These are phyloP conservation scores for Xylaria sp. DNA, from an alignment of 2,329 filamentous ascomycete species.

Conservation along the genomic window DNA sequence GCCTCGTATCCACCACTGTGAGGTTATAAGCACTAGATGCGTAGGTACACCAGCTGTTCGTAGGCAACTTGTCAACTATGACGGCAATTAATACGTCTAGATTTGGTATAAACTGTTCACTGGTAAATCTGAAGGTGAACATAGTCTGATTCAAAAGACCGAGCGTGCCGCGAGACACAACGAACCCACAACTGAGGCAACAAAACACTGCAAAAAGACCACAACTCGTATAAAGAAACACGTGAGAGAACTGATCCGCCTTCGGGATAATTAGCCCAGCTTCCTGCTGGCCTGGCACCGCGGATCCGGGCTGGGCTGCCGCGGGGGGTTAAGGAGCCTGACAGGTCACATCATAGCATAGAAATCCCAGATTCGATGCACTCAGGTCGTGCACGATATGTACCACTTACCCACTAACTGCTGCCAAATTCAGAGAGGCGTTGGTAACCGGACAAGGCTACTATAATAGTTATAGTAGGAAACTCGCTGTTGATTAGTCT, in stretches of 20 bases:
- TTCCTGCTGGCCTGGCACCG: conserved; percentile 16
- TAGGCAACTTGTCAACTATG: neutral
- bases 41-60: neutral
- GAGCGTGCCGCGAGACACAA: neutral
- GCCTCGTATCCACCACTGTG: neutral
- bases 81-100: no score
- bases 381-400: neutral
- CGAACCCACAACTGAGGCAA: neutral
- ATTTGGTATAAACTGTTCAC: neutral
- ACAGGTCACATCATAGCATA: conserved; percentile 2
- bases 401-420: neutral
- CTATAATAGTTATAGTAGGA: no score
- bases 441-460: neutral
- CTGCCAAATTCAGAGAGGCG: neutral
- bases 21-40: neutral
- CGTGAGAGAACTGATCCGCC: conserved; percentile 22
- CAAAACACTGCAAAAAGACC: neutral
- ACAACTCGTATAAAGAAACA: conserved; percentile 20
- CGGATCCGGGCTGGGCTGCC: conserved; percentile 25
- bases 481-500: no score
- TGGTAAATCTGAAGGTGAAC: neutral
- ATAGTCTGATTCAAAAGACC: neutral
- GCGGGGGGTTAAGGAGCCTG: neutral
- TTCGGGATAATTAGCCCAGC: conserved; percentile 19
- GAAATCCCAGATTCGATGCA: neutral